phyloP scores from a whole-genome alignment of 345 rosid genomes.

The Gossypium rotundifolium region DNA sequence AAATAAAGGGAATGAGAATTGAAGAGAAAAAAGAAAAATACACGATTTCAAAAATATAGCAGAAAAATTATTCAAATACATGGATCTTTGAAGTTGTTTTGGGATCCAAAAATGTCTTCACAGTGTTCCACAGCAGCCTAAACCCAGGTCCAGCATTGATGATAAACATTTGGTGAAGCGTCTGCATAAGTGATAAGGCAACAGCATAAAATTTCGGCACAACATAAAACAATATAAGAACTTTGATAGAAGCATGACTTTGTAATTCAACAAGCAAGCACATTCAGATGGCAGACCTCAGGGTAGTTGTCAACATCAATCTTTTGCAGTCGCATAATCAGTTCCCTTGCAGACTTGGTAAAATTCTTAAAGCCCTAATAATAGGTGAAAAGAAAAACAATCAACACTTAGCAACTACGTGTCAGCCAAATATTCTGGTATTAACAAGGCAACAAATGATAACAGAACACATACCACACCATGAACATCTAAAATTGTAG shows the following conservation, averaged over 20 bases:
- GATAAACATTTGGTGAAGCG: conserved; percentile 97
- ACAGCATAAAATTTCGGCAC: conserved; percentile 8
- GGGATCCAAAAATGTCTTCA: conserved; percentile 90
- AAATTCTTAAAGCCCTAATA: conserved; percentile 82
- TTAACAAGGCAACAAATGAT: background rate
- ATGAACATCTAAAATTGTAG: conserved; percentile 95
- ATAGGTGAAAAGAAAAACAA: conserved; percentile 13
- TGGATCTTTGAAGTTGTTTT: conserved; percentile 95
- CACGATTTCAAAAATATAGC: background rate
- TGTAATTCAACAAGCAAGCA: background rate
- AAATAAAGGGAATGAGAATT: background rate
- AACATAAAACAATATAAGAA: background rate
- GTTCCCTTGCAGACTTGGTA: conserved; percentile 89
- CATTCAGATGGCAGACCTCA: conserved; percentile 48
- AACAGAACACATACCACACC: conserved; percentile 68
- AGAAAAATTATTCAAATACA: conserved; percentile 32
- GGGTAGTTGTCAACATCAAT: conserved; percentile 98
- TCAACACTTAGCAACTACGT: background rate
- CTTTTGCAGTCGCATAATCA: conserved; percentile 82
- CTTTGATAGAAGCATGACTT: background rate
- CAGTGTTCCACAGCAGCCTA: conserved; percentile 83
- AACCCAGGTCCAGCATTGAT: conserved; percentile 95
- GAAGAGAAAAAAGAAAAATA: background rate
- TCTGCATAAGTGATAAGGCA: conserved; percentile 45
- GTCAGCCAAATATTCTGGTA: background rate